These are phyloP conservation scores for Neonectria coccinea DNA, from an alignment of 2,329 filamentous ascomycete genomes.

Conservation along the genomic window DNA sequence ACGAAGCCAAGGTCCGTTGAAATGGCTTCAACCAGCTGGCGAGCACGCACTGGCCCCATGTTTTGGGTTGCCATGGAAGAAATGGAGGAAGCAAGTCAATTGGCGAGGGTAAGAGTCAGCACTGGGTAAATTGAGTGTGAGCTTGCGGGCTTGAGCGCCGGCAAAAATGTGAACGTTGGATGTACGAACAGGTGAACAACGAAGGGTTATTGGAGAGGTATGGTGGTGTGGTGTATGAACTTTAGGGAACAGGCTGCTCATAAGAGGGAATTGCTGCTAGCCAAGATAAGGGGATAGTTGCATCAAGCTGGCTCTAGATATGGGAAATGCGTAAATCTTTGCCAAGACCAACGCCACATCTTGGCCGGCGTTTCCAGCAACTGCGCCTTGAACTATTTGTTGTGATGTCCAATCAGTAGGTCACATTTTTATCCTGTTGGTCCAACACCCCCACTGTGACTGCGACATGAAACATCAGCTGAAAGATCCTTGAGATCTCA, in stretches of 20 bases:
- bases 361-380: background rate
- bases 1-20: slow-evolving; percentile 3
- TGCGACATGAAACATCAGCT: background rate
- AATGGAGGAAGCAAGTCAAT: too few species aligned
- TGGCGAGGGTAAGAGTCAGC: too few species aligned
- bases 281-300: too few species aligned
- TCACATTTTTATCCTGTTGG: background rate
- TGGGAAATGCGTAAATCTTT: background rate
- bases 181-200: too few species aligned
- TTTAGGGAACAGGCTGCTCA: background rate
- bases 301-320: too few species aligned
- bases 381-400: background rate
- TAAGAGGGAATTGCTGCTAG: background rate
- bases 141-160: too few species aligned
- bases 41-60: background rate
- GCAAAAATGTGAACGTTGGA: too few species aligned
- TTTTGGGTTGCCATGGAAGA: too few species aligned
- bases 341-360: background rate
- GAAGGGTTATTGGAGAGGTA: too few species aligned
- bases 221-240: too few species aligned
- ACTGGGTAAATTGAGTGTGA: too few species aligned
- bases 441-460: slow-evolving; percentile 7
- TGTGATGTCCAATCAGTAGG: background rate
- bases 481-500: background rate
- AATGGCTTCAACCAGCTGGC: background rate